Evolutionary conservation across 1,284 basidiomycete genomes (phyloP), one percentile per base, ranked within the genome.

Genomic region (Somion occarium): DNA sequence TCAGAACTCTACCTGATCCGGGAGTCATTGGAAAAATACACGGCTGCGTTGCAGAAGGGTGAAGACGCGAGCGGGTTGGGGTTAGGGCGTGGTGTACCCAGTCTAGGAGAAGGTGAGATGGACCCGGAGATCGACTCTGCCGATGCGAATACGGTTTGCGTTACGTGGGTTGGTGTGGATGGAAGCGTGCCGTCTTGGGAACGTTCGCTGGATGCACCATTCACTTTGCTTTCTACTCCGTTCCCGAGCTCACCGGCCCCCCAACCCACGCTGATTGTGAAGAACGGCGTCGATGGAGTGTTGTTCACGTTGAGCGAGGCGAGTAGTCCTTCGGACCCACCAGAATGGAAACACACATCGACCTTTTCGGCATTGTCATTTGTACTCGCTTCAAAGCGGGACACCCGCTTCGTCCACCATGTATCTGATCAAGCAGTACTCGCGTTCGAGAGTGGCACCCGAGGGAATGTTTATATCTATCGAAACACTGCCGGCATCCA

Each of bases 311-410:
- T 85, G 7, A 56, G 62, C 20, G 58, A 64, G 1, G 59, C 56
- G 5, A 50, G 59, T 20, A 38, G 38, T 13, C 38, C 58, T 46
- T 54, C 63, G 34, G 52, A 62, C 45, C 44, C 73, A 41, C 68
- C 69, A 5, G 57, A 51, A 23, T 98, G 95, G 95, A 71, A 59
- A 38, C 95, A 98, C 65, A 67, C 69, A 1, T 76, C 81, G 9
- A 97, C 93, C 0, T 92, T 85, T 64, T 86, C 91, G 3, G 96
- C 94, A 0, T 78, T 99, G 3, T 80, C 91, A 1, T 99, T 98
- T 64, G 96, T 98, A 18, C 76, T 99, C 25, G 93, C 93, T 1
- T 95, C 93, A 3, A 99, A 99, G 67, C 83, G 83, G 23, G 93
- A 96, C 66, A 83, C 88, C 1, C 80, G 90, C 12, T 92, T 94